Evolutionary conservation across 2,329 filamentous ascomycete species (phyloP).

Genomic region (Fusarium vanettenii): DNA sequence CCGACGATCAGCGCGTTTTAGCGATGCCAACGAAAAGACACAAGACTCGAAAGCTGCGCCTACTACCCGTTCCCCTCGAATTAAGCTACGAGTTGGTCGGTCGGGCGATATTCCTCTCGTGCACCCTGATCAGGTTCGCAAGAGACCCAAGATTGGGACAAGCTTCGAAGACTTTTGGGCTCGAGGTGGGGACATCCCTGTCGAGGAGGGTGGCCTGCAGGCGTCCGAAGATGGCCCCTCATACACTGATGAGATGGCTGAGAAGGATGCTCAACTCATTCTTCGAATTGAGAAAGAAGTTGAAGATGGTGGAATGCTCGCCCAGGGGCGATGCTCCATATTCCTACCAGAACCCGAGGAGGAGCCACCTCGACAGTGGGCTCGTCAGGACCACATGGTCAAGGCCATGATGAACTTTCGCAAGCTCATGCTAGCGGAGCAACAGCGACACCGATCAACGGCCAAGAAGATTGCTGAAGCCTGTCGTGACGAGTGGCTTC

Average conservation of each 20-base stretch:
- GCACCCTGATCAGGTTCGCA: constrained; percentile 68
- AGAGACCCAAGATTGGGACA: constrained; percentile 63
- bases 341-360: constrained; percentile 79
- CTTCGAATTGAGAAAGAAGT: constrained; percentile 78
- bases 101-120: constrained; percentile 63
- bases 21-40: constrained; percentile 37
- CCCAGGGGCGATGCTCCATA: constrained; percentile 74
- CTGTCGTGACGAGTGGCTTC: constrained; percentile 79
- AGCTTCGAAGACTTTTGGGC: constrained; percentile 70
- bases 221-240: constrained; percentile 65
- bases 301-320: constrained; percentile 80
- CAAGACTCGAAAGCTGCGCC: constrained; percentile 24
- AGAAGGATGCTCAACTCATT: constrained; percentile 76
- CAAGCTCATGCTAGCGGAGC: constrained; percentile 82
- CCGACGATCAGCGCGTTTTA: constrained; percentile 56
- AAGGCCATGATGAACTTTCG: constrained; percentile 85
- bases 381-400: constrained; percentile 87
- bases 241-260: constrained; percentile 71
- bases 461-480: constrained; percentile 86
- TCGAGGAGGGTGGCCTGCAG: constrained; percentile 69
- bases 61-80: constrained; percentile 55
- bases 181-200: constrained; percentile 61
- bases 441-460: constrained; percentile 77
- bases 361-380: constrained; percentile 82
- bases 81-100: constrained; percentile 59